Evolutionary conservation across 495 filamentous ascomycete genomes (phyloP).

Genomic region (Filosporella fistucella): DNA sequence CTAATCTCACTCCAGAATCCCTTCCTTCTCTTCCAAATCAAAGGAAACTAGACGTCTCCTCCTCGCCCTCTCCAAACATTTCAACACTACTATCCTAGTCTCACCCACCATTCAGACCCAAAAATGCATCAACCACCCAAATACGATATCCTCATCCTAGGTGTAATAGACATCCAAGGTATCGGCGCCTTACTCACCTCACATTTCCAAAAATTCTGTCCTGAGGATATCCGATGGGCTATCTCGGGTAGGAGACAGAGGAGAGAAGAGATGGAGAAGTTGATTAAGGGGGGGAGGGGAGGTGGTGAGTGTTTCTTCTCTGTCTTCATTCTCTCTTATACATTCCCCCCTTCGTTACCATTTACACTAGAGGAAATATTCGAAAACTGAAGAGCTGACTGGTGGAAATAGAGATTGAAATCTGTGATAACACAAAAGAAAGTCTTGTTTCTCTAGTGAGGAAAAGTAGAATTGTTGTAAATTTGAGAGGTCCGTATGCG

Average conservation of each 20-base stretch:
- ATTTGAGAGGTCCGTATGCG: neutral
- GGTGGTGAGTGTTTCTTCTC: neutral
- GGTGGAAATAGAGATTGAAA: neutral
- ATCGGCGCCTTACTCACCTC: neutral
- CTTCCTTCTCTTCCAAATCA: no score
- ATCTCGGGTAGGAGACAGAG: neutral
- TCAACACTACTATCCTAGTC: no score
- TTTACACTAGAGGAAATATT: no score
- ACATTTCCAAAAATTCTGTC: neutral
- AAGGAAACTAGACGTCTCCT: no score
- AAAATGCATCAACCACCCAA: no score
- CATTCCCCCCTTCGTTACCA: no score
- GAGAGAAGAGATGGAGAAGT: neutral
- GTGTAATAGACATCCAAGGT: neutral
- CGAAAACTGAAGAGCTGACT: neutral
- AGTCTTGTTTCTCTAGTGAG: neutral
- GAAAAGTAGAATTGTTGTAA: neutral
- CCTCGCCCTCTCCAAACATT: no score
- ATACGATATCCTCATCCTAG: neutral
- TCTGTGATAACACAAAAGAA: neutral
- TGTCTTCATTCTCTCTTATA: neutral
- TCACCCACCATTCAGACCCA: no score
- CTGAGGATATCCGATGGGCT: neutral
- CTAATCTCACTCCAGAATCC: no score
- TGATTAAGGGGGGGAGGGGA: neutral